Conservation (phyloP, 2,329 filamentous ascomycete species). For the Scedosporium apiospermum region DNA sequence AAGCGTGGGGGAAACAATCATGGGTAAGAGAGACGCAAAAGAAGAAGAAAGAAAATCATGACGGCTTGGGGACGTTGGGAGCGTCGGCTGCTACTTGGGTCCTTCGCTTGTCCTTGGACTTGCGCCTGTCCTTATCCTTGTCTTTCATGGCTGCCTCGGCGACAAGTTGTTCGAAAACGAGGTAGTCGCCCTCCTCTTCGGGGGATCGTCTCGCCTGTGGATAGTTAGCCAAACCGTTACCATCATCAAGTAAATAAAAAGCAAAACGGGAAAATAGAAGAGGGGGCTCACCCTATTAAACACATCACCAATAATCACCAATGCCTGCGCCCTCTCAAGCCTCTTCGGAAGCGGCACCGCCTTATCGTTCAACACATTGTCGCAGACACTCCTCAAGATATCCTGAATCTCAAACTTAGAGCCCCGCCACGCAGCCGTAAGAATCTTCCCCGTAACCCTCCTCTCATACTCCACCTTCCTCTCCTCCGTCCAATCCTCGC, state of each 20-base stretch:
- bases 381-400: slow-evolving; percentile 89
- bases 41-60: neutral
- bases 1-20: neutral
- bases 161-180: slow-evolving; percentile 97
- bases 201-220: slow-evolving; percentile 72
- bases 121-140: slow-evolving; percentile 54
- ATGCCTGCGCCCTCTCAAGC: slow-evolving; percentile 79
- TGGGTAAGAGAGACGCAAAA: neutral
- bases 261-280: neutral
- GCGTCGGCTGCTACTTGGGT: slow-evolving; percentile 14
- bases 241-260: neutral
- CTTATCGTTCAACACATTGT: slow-evolving; percentile 70
- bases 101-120: slow-evolving; percentile 31
- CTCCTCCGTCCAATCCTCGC: slow-evolving; percentile 98
- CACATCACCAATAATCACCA: slow-evolving; percentile 82
- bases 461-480: slow-evolving; percentile 93
- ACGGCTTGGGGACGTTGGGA: slow-evolving; percentile 13
- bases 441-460: slow-evolving; percentile 92
- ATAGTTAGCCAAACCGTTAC: too few relatives aligned
- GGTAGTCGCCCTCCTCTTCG: slow-evolving; percentile 96
- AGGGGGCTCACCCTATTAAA: slow-evolving; percentile 63
- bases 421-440: slow-evolving; percentile 91
- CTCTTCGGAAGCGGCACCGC: slow-evolving; percentile 76
- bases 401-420: slow-evolving; percentile 98
- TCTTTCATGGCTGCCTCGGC: slow-evolving; percentile 95